These are phyloP conservation scores for Leersia perrieri DNA, from an alignment of 176 grass and related monocot species.

Conservation along the genomic window DNA sequence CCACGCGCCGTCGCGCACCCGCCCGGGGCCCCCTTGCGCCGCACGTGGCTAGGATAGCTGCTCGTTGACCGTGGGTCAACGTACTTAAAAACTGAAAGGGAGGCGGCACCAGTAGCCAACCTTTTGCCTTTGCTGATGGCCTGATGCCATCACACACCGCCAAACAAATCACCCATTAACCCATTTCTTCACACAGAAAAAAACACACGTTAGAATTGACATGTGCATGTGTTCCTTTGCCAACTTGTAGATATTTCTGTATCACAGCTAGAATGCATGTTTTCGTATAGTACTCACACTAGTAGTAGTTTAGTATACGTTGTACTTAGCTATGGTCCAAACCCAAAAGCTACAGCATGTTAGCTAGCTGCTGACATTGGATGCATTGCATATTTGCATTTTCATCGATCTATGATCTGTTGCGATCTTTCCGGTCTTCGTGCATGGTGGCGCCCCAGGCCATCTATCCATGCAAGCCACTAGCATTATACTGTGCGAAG, in stretches of 20 bases:
- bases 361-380: neutral
- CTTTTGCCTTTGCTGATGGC: neutral
- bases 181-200: too few species aligned
- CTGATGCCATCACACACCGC: neutral
- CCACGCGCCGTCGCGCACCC: neutral
- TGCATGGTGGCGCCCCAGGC: neutral
- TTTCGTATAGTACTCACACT: neutral
- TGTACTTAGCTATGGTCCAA: neutral
- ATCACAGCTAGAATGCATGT: neutral
- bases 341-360: neutral
- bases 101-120: neutral
- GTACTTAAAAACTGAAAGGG: neutral
- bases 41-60: neutral
- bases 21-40: too few species aligned
- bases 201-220: too few species aligned
- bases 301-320: too few species aligned
- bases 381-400: neutral
- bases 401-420: neutral
- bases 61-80: constrained; percentile 13
- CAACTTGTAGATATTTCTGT: too few species aligned
- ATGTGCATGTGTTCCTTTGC: too few species aligned
- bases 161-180: neutral
- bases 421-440: neutral
- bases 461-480: neutral
- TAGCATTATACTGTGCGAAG: neutral